These are phyloP conservation scores for Apiotrichum sp. DNA, from an alignment of 1,284 basidiomycete genomes.

Conservation along the genomic window DNA sequence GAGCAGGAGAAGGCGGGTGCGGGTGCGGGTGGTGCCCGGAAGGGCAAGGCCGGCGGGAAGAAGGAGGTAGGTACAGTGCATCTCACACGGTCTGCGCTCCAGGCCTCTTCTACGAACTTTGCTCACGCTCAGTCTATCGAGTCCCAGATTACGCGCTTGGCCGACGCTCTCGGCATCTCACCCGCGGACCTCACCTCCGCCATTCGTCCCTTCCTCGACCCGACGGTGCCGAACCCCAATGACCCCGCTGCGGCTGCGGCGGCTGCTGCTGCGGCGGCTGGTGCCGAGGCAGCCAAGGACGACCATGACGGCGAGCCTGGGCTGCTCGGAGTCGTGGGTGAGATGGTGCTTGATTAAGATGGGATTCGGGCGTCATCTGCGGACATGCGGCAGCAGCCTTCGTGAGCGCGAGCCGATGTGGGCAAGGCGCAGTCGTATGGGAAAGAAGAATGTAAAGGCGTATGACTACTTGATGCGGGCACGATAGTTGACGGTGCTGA, in stretches of 20 bases:
- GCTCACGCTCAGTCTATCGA: conserved; percentile 27
- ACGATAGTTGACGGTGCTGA: no score
- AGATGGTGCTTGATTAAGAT: conserved; percentile 42
- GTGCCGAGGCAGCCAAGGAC: conserved; percentile 8
- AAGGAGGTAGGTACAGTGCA: no score
- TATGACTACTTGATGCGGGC: no score
- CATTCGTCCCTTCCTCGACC: conserved; percentile 45
- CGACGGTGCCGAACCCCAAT: conserved; percentile 40
- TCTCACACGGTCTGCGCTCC: no score
- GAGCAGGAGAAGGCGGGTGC: neutral
- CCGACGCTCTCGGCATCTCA: conserved; percentile 41
- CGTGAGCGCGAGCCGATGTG: no score
- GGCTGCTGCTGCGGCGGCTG: conserved; percentile 5
- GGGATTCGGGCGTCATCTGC: neutral
- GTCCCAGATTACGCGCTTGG: conserved; percentile 39
- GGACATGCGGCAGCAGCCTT: neutral
- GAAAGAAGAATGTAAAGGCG: no score
- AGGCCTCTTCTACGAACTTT: no score
- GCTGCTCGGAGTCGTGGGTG: conserved; percentile 38
- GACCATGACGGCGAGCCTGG: conserved; percentile 21
- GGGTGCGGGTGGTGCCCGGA: no score
- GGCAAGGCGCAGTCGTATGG: no score
- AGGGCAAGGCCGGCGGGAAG: no score
- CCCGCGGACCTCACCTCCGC: conserved; percentile 42
- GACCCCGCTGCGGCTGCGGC: conserved; percentile 17